phyloP scores from a whole-genome alignment of 2,329 filamentous ascomycete genomes.

The Xylariaceae sp. region DNA sequence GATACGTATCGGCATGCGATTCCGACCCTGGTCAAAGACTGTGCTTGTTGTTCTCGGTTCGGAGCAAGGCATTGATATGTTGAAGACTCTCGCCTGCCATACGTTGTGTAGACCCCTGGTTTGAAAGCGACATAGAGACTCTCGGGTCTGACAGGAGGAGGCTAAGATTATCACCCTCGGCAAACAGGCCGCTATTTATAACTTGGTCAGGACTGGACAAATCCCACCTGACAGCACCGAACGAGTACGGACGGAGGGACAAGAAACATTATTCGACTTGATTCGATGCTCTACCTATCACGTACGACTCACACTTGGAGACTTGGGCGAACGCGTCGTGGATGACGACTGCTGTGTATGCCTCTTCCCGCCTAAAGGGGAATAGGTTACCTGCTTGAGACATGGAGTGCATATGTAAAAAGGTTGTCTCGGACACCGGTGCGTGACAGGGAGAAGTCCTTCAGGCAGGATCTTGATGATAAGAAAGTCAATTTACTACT shows the following conservation, averaged over 20 bases:
- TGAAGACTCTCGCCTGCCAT: too few relatives aligned
- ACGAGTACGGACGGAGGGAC: too few relatives aligned
- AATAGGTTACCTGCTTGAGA: conserved; percentile 3
- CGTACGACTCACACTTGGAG: conserved; percentile 8
- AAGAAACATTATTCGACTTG: conserved; percentile 7
- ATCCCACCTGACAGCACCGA: too few relatives aligned
- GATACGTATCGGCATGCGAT: too few relatives aligned
- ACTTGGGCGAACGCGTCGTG: conserved; percentile 12
- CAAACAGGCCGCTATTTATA: conserved; percentile 22
- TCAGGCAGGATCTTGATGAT: too few relatives aligned
- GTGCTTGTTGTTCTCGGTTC: too few relatives aligned
- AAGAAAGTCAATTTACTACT: too few relatives aligned
- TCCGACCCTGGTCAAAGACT: too few relatives aligned
- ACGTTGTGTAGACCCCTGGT: conserved; percentile 5
- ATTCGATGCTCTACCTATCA: conserved; percentile 32
- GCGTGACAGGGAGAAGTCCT: too few relatives aligned
- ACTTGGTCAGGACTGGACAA: conserved; percentile 3
- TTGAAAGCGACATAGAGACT: conserved; percentile 4
- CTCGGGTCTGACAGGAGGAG: conserved; percentile 12
- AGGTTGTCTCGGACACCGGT: conserved; percentile 16
- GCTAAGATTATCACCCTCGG: conserved; percentile 11
- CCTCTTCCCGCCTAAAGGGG: conserved; percentile 21
- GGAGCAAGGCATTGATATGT: too few relatives aligned
- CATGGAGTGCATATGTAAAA: conserved; percentile 10
- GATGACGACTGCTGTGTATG: conserved; percentile 21